Evolutionary conservation across 1,284 basidiomycete genomes (phyloP).

Genomic region (Salmacisia buchloeana): DNA sequence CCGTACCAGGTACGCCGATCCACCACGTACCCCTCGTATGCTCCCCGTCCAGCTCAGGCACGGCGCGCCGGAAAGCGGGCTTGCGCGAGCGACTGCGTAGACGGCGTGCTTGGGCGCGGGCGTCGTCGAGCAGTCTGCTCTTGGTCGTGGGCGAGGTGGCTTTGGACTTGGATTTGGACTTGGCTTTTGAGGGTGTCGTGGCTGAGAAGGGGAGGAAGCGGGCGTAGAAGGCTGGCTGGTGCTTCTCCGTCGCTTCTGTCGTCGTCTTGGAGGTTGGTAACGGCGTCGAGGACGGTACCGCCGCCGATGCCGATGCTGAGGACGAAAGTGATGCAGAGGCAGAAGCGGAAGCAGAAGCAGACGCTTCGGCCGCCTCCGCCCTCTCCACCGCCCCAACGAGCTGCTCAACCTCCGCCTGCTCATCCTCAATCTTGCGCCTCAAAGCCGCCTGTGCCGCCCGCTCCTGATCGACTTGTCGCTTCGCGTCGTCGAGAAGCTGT

Average conservation of each 20-base stretch:
- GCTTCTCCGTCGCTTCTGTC: too few relatives aligned
- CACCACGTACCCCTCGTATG: conserved; percentile 1
- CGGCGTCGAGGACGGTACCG: too few relatives aligned
- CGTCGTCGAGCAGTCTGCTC: neutral
- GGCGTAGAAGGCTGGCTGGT: too few relatives aligned
- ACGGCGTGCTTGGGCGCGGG: neutral
- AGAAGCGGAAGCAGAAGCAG: neutral
- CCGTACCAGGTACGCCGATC: conserved; percentile 2
- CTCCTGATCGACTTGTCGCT: neutral
- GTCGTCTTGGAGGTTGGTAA: too few relatives aligned
- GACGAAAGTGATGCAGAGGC: too few relatives aligned
- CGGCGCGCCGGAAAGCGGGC: neutral
- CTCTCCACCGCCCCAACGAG: neutral
- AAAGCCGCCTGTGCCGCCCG: neutral
- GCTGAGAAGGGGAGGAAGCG: too few relatives aligned
- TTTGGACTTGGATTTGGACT: too few relatives aligned
- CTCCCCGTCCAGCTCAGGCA: conserved; percentile 2
- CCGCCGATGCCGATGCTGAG: too few relatives aligned
- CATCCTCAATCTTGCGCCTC: neutral
- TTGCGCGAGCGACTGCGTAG: conserved; percentile 1
- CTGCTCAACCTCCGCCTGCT: neutral
- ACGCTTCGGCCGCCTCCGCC: neutral
- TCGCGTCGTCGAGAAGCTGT: neutral
- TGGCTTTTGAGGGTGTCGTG: too few relatives aligned
- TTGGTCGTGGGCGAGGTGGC: neutral